Evolutionary conservation across 2,329 filamentous ascomycete genomes (phyloP).

Genomic region (Daldinia sp.): DNA sequence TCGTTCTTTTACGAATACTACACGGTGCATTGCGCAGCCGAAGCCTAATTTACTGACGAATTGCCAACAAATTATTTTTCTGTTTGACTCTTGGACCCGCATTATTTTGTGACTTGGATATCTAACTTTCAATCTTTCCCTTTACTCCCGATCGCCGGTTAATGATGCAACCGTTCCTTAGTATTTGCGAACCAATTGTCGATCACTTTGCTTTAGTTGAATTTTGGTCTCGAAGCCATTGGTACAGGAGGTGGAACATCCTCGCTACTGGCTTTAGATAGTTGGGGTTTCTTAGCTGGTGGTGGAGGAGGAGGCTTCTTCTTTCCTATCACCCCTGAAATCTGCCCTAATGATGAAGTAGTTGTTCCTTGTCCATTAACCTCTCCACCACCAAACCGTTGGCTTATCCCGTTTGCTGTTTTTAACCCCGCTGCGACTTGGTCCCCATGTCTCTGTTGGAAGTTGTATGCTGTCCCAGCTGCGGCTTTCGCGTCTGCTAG

Average conservation of each 20-base stretch:
- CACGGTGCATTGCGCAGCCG: conserved; percentile 27
- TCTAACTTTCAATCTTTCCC: conserved; percentile 15
- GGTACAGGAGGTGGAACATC: conserved; percentile 65
- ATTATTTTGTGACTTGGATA: conserved; percentile 21
- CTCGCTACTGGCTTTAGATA: conserved; percentile 48
- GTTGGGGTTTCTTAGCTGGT: conserved; percentile 60
- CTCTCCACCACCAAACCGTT: conserved; percentile 60
- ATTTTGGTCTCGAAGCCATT: conserved; percentile 63
- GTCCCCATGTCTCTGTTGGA: conserved; percentile 76
- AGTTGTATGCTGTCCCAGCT: conserved; percentile 73
- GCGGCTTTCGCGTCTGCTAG: conserved; percentile 68
- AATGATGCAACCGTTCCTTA: conserved; percentile 8
- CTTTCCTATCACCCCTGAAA: conserved; percentile 52
- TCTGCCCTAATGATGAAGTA: conserved; percentile 31
- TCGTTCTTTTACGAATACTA: conserved; percentile 41
- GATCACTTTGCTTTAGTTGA: conserved; percentile 39
- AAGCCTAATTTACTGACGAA: conserved; percentile 37
- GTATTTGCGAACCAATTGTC: background rate
- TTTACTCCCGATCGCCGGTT: conserved; percentile 20
- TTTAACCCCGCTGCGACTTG: conserved; percentile 72
- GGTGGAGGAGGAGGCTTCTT: conserved; percentile 64
- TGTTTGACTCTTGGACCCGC: background rate
- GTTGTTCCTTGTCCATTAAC: conserved; percentile 12
- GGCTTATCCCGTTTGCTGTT: conserved; percentile 68
- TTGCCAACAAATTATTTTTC: conserved; percentile 15